Evolutionary conservation across 2,329 filamentous ascomycete genomes (phyloP).

Genomic region (Parasarocladium wereldwijsianum): DNA sequence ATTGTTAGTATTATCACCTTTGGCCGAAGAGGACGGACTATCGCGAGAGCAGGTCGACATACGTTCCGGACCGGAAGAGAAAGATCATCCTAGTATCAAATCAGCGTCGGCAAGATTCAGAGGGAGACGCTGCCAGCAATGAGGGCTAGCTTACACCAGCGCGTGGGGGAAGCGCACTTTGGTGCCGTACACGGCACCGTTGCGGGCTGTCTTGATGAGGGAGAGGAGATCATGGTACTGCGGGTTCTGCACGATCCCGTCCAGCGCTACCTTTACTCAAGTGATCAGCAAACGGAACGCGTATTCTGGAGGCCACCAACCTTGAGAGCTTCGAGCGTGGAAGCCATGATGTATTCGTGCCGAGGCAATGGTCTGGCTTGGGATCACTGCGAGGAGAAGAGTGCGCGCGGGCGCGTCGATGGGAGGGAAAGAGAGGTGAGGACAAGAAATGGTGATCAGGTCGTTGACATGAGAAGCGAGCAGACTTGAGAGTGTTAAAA

Average conservation of each 20-base stretch:
- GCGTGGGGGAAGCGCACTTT: constrained; percentile 98
- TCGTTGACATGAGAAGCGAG: too few species aligned
- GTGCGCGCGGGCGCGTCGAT: too few species aligned
- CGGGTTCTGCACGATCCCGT: constrained; percentile 68
- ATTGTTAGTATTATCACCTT: not conserved
- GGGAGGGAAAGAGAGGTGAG: too few species aligned
- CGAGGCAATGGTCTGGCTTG: too few species aligned
- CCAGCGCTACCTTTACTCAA: constrained; percentile 48
- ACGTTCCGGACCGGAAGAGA: constrained; percentile 84
- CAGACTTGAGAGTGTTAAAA: too few species aligned
- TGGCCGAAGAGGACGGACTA: too few species aligned
- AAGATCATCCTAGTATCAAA: constrained; percentile 96
- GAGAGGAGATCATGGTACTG: constrained; percentile 73
- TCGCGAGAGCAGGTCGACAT: constrained; percentile 23
- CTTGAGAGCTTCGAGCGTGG: constrained; percentile 11
- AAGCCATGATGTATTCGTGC: constrained; percentile 11
- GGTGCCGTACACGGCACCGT: constrained; percentile 90
- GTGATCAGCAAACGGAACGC: not conserved
- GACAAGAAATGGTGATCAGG: too few species aligned
- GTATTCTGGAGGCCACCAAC: constrained; percentile 6
- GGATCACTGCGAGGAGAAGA: too few species aligned
- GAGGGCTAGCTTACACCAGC: constrained; percentile 49
- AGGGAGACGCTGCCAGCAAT: too few species aligned
- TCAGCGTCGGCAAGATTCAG: too few species aligned
- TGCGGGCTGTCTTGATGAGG: constrained; percentile 83